These are phyloP conservation scores for Geosmithia flava DNA, from an alignment of 2,329 filamentous ascomycete genomes.

Conservation along the genomic window DNA sequence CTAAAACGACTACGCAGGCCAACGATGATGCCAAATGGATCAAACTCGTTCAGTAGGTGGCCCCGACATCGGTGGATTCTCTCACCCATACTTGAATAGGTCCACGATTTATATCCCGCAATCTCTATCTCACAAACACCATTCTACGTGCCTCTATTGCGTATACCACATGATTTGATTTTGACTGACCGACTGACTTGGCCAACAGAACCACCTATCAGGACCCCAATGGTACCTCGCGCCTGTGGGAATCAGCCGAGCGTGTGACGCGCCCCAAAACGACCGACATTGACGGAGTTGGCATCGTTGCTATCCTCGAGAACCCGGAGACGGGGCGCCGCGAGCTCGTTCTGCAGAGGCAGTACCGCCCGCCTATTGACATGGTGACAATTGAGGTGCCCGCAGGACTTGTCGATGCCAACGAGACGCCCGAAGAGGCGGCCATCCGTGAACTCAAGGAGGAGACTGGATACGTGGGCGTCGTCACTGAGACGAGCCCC, in stretches of 20 bases:
- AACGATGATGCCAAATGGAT: constrained; percentile 46
- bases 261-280: constrained; percentile 52
- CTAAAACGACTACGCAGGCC: constrained; percentile 17
- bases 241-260: constrained; percentile 63
- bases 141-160: neutral
- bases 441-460: constrained; percentile 53
- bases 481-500: constrained; percentile 42
- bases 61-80: neutral
- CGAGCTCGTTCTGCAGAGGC: constrained; percentile 52
- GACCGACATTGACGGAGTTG: constrained; percentile 58
- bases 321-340: constrained; percentile 29
- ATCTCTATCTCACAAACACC: neutral
- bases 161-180: neutral
- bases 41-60: constrained; percentile 40
- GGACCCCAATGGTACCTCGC: constrained; percentile 44
- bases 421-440: constrained; percentile 47
- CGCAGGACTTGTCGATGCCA: constrained; percentile 50
- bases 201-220: constrained; percentile 44
- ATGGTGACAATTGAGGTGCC: constrained; percentile 51
- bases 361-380: constrained; percentile 51
- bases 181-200: constrained; percentile 4
- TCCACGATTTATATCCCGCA: neutral
- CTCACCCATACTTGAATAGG: neutral
- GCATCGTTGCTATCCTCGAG: constrained; percentile 57
- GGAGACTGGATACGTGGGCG: constrained; percentile 54